Evolutionary conservation across 768 basidiomycete genomes (phyloP), one percentile per base, ranked within the genome.

Genomic region (Neoboletus magnificus): DNA sequence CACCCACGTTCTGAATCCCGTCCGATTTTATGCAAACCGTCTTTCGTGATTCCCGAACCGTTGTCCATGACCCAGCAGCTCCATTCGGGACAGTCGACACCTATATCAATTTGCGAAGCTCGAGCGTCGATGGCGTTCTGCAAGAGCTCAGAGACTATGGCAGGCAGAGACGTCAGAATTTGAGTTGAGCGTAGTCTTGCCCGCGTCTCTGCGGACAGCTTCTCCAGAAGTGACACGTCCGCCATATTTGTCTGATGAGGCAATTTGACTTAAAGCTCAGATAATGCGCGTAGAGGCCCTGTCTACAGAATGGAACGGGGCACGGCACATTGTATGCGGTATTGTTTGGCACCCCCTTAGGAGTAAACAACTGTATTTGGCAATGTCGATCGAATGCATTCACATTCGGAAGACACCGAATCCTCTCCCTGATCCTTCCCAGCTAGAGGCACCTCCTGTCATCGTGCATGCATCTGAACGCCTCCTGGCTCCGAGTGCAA

Each of bases 341-440:
- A 42, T 61, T 69, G 50, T 69, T 71, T 71, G 65, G 68, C 50
- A 12, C 9, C 39, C 47, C 59, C 3, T 59, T 46, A 15, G 54
- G 58, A 61, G 50, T 41, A 69, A 69, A 71, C 58, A 71, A 66
- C 60, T 54, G 47, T 36, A 63, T 70, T 57, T 54, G 46, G 68
- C 36, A 61, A 59, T 48, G 61, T 54, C 66, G 58, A 68, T 65
- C 65, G 36, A 50, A 27, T 29, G 36, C 16, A 43, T 45, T 72
- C 78, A 95, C 93, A 95, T 95, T 59, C 93, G 84, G 74, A 93
- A 95, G 36, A 91, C 90, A 7, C 93, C 93, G 73, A 89, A 94
- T n/a, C 84, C 87, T 61, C 77, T 82, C 41, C 72, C 77, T 54
- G 79, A 76, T 5, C 86, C 87, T 61, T 87, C 87, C 89, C 90